Evolutionary conservation across 176 grass and related monocot genomes (phyloP), one percentile per base, ranked within the genome.

Genomic region (Bolboschoenus planiculmis): DNA sequence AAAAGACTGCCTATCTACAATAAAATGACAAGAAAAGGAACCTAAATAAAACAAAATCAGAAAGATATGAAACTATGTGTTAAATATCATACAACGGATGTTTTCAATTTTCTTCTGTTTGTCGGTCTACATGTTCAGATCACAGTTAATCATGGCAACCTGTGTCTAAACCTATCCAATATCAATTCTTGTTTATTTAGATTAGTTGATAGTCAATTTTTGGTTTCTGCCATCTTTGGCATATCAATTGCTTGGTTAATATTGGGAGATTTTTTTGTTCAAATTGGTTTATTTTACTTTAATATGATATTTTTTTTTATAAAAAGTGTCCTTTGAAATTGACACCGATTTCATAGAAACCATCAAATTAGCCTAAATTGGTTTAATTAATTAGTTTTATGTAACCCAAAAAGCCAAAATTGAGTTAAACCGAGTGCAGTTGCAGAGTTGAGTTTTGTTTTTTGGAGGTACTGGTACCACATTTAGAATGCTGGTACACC

Each of bases 1-100:
- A 66, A 88, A 88, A 57, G 86, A 80, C 57, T 80, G 86, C 65
- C 86, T 83, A 65, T 83, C 87, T 85, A 43, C 39, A 89, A 44
- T 37, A 82, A 50, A 1, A 66, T 33, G 2, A 51, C 31, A 66
- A 80, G 1, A 85, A 85, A 40, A 78, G 7, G 16, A 78, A 24
- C 35, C 21, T 43, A 39, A 40, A 42, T 60, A 37, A 80, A 80
- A 53, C 77, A 14, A 27, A 31, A 65, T 5, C 15, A 23, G 10
- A 79, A 80, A 36, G 27, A 79, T 78, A 36, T 20, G 48, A 46
- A 44, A 24, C 23, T 44, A 26, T 10, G 10, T 73, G 21, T 46
- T 46, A 44, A 5, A 42, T 70, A 43, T 21, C 58, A 23, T 10
- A 9, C 13, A 63, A 33, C 4, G 9, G 16, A 4, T 39, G 18